These are phyloP conservation scores for Clarireedia paspali DNA, from an alignment of 2,329 filamentous ascomycete species.

Conservation along the genomic window DNA sequence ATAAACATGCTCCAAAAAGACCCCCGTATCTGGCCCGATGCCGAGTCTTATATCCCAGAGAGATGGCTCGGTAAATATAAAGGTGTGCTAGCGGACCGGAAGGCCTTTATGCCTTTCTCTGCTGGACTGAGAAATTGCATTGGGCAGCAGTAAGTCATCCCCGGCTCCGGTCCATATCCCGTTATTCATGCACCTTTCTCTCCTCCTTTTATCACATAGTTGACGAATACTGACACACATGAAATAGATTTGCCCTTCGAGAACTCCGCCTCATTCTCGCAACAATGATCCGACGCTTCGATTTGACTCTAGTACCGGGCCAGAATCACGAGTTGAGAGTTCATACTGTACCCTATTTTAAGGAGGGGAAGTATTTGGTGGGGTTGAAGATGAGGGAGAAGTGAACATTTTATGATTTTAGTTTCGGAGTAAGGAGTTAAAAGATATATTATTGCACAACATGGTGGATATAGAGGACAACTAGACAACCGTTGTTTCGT, in stretches of 20 bases:
- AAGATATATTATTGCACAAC: no score
- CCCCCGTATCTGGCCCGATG: constrained; percentile 15
- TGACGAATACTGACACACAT: no score
- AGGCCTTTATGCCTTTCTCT: constrained; percentile 13
- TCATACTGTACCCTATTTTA: constrained; percentile 17
- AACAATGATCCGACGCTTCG: constrained; percentile 15
- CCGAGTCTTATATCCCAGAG: constrained; percentile 15
- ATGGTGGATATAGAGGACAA: no score
- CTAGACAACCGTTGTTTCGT: no score
- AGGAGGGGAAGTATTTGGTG: constrained; percentile 18
- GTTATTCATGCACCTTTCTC: no score
- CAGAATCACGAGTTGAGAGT: constrained; percentile 17
- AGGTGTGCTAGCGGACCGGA: constrained; percentile 7
- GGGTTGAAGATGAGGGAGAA: constrained; percentile 10
- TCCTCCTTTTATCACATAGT: no score
- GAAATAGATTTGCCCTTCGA: constrained; percentile 10
- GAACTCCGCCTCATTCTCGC: constrained; percentile 22
- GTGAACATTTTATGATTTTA: no score
- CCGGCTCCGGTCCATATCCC: no score
- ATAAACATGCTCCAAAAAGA: background rate
- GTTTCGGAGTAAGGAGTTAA: no score
- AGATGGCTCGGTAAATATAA: constrained; percentile 14
- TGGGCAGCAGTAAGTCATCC: background rate
- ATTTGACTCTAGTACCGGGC: constrained; percentile 14
- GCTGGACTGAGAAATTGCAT: background rate